Percentiles rank a stretch among this genome's conserved stretches.
Evolutionary conservation across 345 rosid genomes (phyloP).

Genomic region (Odontarrhena argentea): DNA sequence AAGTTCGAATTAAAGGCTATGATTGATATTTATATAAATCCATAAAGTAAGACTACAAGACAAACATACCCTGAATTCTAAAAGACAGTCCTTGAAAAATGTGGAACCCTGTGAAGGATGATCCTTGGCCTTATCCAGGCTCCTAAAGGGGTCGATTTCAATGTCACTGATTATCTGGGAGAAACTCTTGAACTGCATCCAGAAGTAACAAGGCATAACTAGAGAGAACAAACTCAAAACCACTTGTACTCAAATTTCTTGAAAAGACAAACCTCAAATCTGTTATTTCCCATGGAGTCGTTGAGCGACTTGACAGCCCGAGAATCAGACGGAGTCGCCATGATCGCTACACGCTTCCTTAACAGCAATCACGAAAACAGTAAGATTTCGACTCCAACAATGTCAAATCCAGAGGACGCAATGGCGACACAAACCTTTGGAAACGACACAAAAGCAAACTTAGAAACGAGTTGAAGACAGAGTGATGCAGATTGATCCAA

Average conservation of each 20-base stretch:
- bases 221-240: slow-evolving; percentile 1
- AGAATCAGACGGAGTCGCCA: background rate
- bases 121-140: slow-evolving; percentile 62
- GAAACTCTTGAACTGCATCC: slow-evolving; percentile 71
- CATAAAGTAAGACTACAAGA: too few relatives aligned
- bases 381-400: too few relatives aligned
- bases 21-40: too few relatives aligned
- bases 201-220: slow-evolving; percentile 17
- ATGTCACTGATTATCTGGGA: slow-evolving; percentile 71
- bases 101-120: slow-evolving; percentile 83
- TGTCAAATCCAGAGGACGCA: too few relatives aligned
- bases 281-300: background rate
- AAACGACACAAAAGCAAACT: too few relatives aligned
- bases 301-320: slow-evolving; percentile 24
- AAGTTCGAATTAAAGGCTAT: background rate
- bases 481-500: too few relatives aligned
- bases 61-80: slow-evolving; percentile 82
- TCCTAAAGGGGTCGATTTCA: slow-evolving; percentile 61
- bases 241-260: too few relatives aligned
- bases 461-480: too few relatives aligned
- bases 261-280: slow-evolving; percentile 18
- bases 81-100: slow-evolving; percentile 73
- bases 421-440: too few relatives aligned
- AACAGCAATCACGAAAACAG: too few relatives aligned
- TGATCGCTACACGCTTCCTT: too few relatives aligned